Conservation (phyloP, 179 eudicot species). For the Carnegiea gigantea region DNA sequence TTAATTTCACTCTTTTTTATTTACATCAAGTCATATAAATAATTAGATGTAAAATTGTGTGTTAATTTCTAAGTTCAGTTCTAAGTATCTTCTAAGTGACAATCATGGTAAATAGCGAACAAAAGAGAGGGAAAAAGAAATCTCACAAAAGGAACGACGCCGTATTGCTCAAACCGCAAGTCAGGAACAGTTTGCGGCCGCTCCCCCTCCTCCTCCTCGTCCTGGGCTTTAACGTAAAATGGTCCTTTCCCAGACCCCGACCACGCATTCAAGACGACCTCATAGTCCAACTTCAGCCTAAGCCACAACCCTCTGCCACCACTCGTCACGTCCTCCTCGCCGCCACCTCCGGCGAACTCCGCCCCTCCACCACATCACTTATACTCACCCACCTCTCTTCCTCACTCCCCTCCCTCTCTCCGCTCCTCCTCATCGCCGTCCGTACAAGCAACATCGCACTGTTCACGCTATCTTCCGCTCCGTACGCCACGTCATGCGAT, state of each 20-base stretch:
- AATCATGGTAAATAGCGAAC: neutral
- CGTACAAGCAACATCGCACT: slow-evolving; percentile 35
- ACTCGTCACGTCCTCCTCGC: slow-evolving; percentile 43
- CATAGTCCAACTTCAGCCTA: slow-evolving; percentile 60
- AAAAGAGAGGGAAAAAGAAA: neutral
- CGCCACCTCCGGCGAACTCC: neutral
- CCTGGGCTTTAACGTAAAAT: slow-evolving; percentile 32
- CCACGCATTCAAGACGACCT: slow-evolving; percentile 66
- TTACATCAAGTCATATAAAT: no score
- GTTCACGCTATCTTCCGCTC: slow-evolving; percentile 20
- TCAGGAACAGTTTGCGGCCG: slow-evolving; percentile 58
- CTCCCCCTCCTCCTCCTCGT: slow-evolving; percentile 28
- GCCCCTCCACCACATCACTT: slow-evolving; percentile 40
- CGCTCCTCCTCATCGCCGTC: slow-evolving; percentile 54
- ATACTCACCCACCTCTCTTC: slow-evolving; percentile 64
- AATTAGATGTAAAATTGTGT: no score
- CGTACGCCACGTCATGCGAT: slow-evolving; percentile 18
- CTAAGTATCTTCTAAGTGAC: neutral
- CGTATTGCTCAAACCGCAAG: slow-evolving; percentile 16
- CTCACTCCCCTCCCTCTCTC: slow-evolving; percentile 15
- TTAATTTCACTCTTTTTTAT: no score
- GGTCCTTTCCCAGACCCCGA: slow-evolving; percentile 42
- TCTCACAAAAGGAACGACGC: neutral
- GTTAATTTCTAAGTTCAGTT: no score
- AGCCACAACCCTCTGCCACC: slow-evolving; percentile 24